phyloP scores from a whole-genome alignment of 2,329 filamentous ascomycete species.

The Talaromyces pinophilus region DNA sequence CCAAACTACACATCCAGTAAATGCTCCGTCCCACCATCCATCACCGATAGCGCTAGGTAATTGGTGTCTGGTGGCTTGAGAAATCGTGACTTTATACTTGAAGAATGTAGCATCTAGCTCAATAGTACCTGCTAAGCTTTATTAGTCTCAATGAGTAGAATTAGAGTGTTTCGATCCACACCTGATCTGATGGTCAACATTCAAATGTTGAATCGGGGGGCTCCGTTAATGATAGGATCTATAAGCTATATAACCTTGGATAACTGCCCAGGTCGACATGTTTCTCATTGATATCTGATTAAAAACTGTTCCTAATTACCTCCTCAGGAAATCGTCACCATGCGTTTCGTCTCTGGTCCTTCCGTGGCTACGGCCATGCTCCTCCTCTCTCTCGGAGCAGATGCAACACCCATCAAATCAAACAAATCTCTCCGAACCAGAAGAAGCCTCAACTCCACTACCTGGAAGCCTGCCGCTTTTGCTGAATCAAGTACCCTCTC shows the following conservation, averaged over 20 bases:
- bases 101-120: background rate
- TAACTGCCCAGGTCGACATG: background rate
- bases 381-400: background rate
- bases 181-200: background rate
- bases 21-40: background rate
- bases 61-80: background rate
- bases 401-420: background rate
- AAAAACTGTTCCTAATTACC: background rate
- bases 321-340: background rate
- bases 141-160: background rate
- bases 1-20: background rate
- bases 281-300: background rate
- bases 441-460: background rate
- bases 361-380: conserved; percentile 12
- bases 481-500: background rate
- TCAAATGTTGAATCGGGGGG: background rate
- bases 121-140: background rate
- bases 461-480: conserved; percentile 21
- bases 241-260: background rate
- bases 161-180: background rate
- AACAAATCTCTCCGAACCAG: background rate
- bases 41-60: background rate
- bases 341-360: background rate
- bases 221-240: background rate
- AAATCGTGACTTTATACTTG: background rate